Evolutionary conservation across 2,329 filamentous ascomycete species (phyloP).

Genomic region (Dryadomyces quercivorus): DNA sequence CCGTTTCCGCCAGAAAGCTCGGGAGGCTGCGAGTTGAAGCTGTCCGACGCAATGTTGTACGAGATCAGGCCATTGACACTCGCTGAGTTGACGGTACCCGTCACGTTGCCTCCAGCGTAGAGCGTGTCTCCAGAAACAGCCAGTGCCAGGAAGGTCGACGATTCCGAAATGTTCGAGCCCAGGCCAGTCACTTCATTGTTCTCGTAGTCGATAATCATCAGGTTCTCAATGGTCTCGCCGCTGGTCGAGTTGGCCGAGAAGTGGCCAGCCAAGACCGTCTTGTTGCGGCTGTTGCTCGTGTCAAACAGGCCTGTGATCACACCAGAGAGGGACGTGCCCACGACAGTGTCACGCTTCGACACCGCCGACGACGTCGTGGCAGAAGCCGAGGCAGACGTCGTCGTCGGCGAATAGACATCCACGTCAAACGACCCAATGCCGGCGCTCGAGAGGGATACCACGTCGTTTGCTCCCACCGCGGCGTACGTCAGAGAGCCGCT

Average conservation of each 20-base stretch:
- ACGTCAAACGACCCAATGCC: slow-evolving; percentile 46
- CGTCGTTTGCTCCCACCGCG: slow-evolving; percentile 59
- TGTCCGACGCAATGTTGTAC: slow-evolving; percentile 59
- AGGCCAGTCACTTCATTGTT: slow-evolving; percentile 60
- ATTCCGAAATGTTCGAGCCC: slow-evolving; percentile 48
- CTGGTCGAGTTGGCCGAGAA: slow-evolving; percentile 62
- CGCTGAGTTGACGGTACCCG: slow-evolving; percentile 52
- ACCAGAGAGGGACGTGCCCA: slow-evolving; percentile 38
- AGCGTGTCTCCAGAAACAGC: slow-evolving; percentile 54
- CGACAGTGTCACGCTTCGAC: slow-evolving; percentile 33
- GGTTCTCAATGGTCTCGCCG: slow-evolving; percentile 62
- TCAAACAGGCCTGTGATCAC: slow-evolving; percentile 75
- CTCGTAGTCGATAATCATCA: slow-evolving; percentile 72
- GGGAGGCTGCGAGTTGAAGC: slow-evolving; percentile 61
- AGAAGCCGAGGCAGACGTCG: slow-evolving; percentile 13
- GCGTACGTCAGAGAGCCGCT: slow-evolving; percentile 75
- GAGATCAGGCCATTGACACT: slow-evolving; percentile 62
- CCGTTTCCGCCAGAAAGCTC: slow-evolving; percentile 57
- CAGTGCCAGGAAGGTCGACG: slow-evolving; percentile 66
- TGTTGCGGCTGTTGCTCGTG: slow-evolving; percentile 49
- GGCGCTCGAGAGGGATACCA: slow-evolving; percentile 48
- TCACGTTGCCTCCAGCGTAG: slow-evolving; percentile 72
- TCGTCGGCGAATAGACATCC: slow-evolving; percentile 31
- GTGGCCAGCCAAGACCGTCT: slow-evolving; percentile 80
- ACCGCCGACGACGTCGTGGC: slow-evolving; percentile 22